Evolutionary conservation across 106 monocot genomes (phyloP), one percentile per base, ranked within the genome.

Genomic region (Dioscorea dumetorum): DNA sequence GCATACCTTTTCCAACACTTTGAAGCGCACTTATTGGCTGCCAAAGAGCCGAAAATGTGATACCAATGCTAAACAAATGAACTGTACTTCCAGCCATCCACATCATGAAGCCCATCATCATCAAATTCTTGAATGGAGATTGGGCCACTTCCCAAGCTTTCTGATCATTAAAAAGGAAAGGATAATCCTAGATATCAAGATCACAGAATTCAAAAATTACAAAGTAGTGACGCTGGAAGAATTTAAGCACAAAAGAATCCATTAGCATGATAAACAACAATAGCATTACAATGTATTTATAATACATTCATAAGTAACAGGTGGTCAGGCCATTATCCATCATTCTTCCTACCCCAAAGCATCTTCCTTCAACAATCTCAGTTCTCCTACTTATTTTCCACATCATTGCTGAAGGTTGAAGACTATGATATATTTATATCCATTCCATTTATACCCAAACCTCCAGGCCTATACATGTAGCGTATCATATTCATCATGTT

Each of bases 41-140:
- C 97, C 85, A 92, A 66, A 97, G 92, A 70, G 97, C 97, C 41
- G 97, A 97, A 68, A 97, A 97, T 33, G 97, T 97, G 78, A 97
- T 92, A 21, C 97, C 97, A 61, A 97, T 97, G 41, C 97, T 97
- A 76, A 97, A 97, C 58, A 92, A 75, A 73, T 97, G 97, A 18
- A 97, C 97, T 14, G 88, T 89, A 69, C 71, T 89, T 70, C 97
- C 97, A 59, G 97, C 88, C 97, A 97, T 97, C 97, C 97, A 97
- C 97, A 97, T 97, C 97, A 97, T 97, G 78, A 97, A 92, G 12
- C 84, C 89, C 89, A 97, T 92, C 97, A 97, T 97, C 57, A 91
- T 28, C 58, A 92, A 71, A 76, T 97, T 97, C 79, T 97, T 97
- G 60, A 92, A 82, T 22, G 91, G 91, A 11, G 92, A 82, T 81